These are phyloP conservation scores for Agaricus blazei DNA, from an alignment of 768 basidiomycete species.

Conservation along the genomic window DNA sequence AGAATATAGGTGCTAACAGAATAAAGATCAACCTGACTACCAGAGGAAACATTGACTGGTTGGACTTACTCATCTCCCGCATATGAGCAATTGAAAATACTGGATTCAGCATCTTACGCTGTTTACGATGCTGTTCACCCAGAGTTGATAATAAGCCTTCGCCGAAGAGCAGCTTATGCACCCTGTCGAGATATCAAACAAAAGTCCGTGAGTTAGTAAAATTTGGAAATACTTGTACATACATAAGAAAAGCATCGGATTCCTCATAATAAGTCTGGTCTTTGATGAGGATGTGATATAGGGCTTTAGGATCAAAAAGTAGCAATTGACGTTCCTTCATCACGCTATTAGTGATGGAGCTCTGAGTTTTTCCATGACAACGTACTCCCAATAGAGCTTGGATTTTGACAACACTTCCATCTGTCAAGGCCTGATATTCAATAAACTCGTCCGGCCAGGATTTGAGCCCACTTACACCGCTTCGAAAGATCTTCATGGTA, in stretches of 20 bases:
- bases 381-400: no score
- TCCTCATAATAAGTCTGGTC: slow-evolving; percentile 21
- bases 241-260: no score
- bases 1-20: slow-evolving; percentile 29
- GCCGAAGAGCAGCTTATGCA: slow-evolving; percentile 19
- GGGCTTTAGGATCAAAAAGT: slow-evolving; percentile 32
- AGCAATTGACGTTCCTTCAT: slow-evolving; percentile 6
- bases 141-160: slow-evolving; percentile 16
- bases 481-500: no score
- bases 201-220: not conserved
- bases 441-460: no score
- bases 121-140: slow-evolving; percentile 16
- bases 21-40: not conserved
- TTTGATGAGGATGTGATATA: slow-evolving; percentile 42
- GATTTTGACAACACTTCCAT: no score
- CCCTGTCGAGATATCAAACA: slow-evolving; percentile 1
- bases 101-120: slow-evolving; percentile 40
- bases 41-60: not conserved
- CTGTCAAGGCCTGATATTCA: no score
- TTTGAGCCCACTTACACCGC: no score
- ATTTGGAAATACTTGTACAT: slow-evolving; percentile 1
- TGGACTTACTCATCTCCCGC: slow-evolving; percentile 24
- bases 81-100: slow-evolving; percentile 37
- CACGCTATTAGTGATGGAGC: not conserved
- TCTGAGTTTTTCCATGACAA: no score